A percentile compares a stretch with the other conserved stretches of the same genome.
Conservation (phyloP, 2,329 filamentous ascomycete genomes). For the Sporothrix brasiliensis region DNA sequence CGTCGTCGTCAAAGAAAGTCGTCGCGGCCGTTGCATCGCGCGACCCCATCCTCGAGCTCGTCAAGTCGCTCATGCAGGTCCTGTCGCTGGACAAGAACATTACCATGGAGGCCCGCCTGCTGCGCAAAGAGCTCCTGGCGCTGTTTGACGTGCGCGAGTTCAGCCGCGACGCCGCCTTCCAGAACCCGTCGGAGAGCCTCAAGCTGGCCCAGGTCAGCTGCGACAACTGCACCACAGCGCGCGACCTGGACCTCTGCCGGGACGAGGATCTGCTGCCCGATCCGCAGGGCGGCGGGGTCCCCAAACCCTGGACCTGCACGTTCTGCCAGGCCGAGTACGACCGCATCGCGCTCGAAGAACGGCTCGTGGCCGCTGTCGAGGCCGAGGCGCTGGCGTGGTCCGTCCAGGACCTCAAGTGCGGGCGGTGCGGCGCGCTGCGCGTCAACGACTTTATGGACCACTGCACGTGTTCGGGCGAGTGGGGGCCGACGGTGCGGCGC, state of each 20-base stretch:
- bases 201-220: conserved; percentile 78
- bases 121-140: conserved; percentile 84
- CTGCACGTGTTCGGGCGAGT: conserved; percentile 87
- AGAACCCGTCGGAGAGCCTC: conserved; percentile 78
- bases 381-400: conserved; percentile 76
- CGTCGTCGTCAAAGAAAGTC: conserved; percentile 32
- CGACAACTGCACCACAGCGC: conserved; percentile 83
- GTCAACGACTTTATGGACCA: conserved; percentile 96
- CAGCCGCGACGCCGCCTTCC: conserved; percentile 80
- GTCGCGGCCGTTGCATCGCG: conserved; percentile 43
- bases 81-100: conserved; percentile 89
- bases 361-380: conserved; percentile 75
- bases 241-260: conserved; percentile 89
- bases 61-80: conserved; percentile 92
- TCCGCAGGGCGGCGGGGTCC: conserved; percentile 30
- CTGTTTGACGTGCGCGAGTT: conserved; percentile 97
- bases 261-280: conserved; percentile 77
- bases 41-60: conserved; percentile 84
- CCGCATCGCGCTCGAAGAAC: conserved; percentile 80
- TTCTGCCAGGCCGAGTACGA: conserved; percentile 78
- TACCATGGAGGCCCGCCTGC: conserved; percentile 79
- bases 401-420: conserved; percentile 86
- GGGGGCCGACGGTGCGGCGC: conserved; percentile 71
- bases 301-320: conserved; percentile 69
- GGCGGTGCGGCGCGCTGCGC: conserved; percentile 69